A percentile compares a stretch with the other conserved stretches of the same genome.
These are phyloP conservation scores for Capronia epimyces DNA, from an alignment of 2,329 filamentous ascomycete species.

Conservation along the genomic window DNA sequence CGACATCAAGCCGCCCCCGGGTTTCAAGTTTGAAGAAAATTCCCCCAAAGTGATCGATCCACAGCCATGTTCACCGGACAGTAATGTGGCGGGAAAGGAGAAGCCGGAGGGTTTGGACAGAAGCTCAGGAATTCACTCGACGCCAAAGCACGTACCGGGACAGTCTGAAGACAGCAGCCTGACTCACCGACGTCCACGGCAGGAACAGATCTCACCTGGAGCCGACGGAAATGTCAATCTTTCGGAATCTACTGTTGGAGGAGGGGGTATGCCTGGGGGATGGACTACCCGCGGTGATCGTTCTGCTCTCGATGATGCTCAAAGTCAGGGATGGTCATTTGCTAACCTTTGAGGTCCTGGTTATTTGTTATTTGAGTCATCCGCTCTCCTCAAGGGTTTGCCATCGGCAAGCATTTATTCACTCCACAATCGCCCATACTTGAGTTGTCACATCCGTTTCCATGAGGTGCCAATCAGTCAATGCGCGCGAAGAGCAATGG, in stretches of 20 bases:
- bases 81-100: background rate
- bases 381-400: background rate
- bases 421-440: constrained; percentile 19
- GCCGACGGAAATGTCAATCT: background rate
- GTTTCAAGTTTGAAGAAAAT: constrained; percentile 20
- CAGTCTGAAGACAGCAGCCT: background rate
- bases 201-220: background rate
- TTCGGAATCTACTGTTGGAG: background rate
- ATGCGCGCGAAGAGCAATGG: constrained; percentile 27
- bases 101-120: background rate
- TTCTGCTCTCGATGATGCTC: constrained; percentile 19
- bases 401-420: background rate
- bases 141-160: background rate
- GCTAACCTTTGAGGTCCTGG: constrained; percentile 8
- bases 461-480: constrained; percentile 30
- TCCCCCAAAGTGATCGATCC: constrained; percentile 1
- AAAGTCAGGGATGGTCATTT: constrained; percentile 27
- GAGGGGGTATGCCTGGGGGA: constrained; percentile 6
- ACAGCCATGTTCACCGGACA: background rate
- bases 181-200: background rate
- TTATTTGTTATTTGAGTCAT: too few species aligned
- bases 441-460: constrained; percentile 30
- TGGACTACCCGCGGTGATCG: constrained; percentile 13
- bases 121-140: background rate
- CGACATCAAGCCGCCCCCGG: constrained; percentile 27